phyloP scores from a whole-genome alignment of 306 rosid species.

The Malus asiatica region DNA sequence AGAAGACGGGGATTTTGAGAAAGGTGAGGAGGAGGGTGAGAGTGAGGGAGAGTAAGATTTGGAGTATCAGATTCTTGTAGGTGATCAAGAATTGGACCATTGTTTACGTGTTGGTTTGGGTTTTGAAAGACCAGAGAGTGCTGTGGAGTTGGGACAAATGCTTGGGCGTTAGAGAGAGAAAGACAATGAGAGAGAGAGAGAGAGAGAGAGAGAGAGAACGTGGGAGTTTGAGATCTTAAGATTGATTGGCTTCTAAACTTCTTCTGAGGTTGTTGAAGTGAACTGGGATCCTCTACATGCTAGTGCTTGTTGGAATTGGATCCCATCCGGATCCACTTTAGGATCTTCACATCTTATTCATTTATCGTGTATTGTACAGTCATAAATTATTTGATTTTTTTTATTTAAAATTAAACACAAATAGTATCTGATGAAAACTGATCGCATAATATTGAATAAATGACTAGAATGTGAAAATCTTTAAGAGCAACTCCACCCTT shows the following conservation, averaged over 20 bases:
- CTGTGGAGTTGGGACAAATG: not conserved
- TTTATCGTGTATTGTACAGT: too few species aligned
- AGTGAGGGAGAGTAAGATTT: conserved; percentile 39
- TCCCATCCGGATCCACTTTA: too few species aligned
- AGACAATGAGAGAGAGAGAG: not conserved
- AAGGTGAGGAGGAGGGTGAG: conserved; percentile 40
- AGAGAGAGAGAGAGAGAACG: not conserved
- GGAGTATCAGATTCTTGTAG: conserved; percentile 63
- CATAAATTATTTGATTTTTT: too few species aligned
- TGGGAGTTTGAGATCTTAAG: not conserved
- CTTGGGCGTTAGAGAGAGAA: not conserved
- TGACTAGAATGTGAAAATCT: fast-evolving
- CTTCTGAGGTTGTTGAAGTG: not conserved
- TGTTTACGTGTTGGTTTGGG: not conserved
- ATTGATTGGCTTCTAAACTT: not conserved
- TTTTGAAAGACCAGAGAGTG: not conserved
- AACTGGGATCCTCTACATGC: not conserved
- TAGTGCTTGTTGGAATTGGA: not conserved
- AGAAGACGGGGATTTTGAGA: conserved; percentile 61
- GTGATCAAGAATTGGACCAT: conserved; percentile 34
- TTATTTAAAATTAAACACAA: too few species aligned
- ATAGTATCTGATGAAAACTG: too few species aligned
- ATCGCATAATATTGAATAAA: fast-evolving
- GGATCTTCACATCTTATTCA: fast-evolving
- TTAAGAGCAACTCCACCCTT: too few species aligned